Evolutionary conservation across 805 yeast species (phyloP), one percentile per base, ranked within the genome.

Genomic region (Metschnikowia arizonensis): DNA sequence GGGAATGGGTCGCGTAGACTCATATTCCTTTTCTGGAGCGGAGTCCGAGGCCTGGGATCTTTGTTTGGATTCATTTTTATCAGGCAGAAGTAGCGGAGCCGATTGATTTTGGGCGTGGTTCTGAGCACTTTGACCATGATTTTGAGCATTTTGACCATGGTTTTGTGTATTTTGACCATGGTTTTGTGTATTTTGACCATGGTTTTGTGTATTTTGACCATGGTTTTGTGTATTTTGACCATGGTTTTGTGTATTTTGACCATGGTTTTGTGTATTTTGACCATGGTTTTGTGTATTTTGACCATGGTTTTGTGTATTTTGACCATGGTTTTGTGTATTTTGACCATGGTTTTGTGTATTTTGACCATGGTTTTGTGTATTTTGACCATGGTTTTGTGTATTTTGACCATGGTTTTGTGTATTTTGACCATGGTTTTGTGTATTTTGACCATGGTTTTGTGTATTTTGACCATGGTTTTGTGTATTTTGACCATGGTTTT

Each of bases 91-190:
- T 31, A 36, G 50, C 36, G 38, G 55, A 31, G 45, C 59, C 44
- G 52, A 61, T 47, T 51, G 61, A 40, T 41, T 62, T 35, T 45
- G 48, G 35, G 64, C 40, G 19, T 47, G 34, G 9, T 32, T 32
- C 24, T 32, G 34, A 15, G 31, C 9, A 21, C 6, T 21, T 21
- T 21, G 24, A 6, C 24, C 24, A 5, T 4, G 24, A 21, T 21
- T 21, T 21, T 21, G 24, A 6, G 6, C 24, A 14, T 14, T 8
- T 29, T 29, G 31, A 29, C 32, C 15, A n/a, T n/a, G n/a, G n/a
- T n/a, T n/a, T n/a, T n/a, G n/a, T 14, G n/a, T 14, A 29, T 29
- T 29, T 15, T 29, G 32, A 12, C 32, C 32, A 5, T 29, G 32
- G 9, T 29, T 29, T 10, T 29, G n/a, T 9, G 15, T 5, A 29